Evolutionary conservation across 352 stramenopile genomes (phyloP), one percentile per base, ranked within the genome.

Genomic region (Elongisporangium prolatum): DNA sequence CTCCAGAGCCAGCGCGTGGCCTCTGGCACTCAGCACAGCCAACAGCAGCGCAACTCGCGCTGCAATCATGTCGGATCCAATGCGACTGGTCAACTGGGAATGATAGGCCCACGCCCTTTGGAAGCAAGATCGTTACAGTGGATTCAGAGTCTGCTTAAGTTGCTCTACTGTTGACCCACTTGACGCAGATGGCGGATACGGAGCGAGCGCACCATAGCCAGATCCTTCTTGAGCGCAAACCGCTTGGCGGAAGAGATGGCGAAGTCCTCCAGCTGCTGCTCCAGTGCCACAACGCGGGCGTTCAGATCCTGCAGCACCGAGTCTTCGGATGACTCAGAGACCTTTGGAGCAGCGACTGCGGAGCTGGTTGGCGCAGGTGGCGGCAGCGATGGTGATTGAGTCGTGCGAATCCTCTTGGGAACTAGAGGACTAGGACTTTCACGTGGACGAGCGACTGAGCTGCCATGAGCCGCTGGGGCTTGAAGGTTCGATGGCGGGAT

Each of bases 181-280:
- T 67, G 60, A 18, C 80, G 80, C 44, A 90, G 56, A 44, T 88
- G 73, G 24, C 80, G 80, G 61, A 89, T 89, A 51, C 77, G 78
- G 14, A 76, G 65, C 16, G 80, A 90, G 16, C 80, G 80, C 34
- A 82, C 75, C 74, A 86, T 90, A 18, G 81, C 81, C 48, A 93
- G 62, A 17, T 93, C 80, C 47, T 93, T 93, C 68, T 93, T 93
- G 21, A 93, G 21, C 1, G 80, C 79, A 69, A 82, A 89, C 8
- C 69, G 70, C 56, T 89, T 91, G 8, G 84, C 71, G 28, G 80
- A 74, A 8, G 75, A 80, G n/a, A 91, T 57, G n/a, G 75, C 69
- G 44, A 82, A 89, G 54, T 90, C 71, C 0, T 93, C 81, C 21
- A 91, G 50, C 49, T 81, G 69, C 22, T 60, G 28, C 61, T 93